Percentiles rank a stretch among this genome's conserved stretches.
Evolutionary conservation across 179 eudicot species (phyloP).

Genomic region (Heliamphora pulchella): DNA sequence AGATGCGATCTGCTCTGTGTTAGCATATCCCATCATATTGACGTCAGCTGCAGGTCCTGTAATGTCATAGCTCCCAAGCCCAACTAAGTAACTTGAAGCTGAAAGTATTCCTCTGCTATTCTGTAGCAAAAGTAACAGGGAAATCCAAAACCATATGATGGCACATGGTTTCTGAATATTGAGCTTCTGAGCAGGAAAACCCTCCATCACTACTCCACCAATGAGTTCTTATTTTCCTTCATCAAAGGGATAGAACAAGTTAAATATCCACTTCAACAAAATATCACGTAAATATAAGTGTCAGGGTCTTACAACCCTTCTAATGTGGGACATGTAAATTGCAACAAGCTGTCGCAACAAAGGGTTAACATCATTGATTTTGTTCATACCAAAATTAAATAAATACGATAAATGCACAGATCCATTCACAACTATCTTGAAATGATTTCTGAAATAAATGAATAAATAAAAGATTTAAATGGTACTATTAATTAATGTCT

Average conservation of each 20-base stretch:
- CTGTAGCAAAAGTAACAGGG: conserved; percentile 29
- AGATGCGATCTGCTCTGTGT: conserved; percentile 63
- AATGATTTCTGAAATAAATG: too few species aligned
- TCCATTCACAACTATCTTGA: not conserved
- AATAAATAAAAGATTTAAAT: too few species aligned
- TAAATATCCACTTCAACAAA: not conserved
- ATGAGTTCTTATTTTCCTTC: conserved; percentile 7
- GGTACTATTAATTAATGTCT: too few species aligned
- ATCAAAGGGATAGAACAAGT: not conserved
- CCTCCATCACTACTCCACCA: conserved; percentile 19
- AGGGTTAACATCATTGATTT: not conserved
- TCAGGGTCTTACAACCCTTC: not conserved
- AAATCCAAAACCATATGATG: conserved; percentile 22
- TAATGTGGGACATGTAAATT: not conserved
- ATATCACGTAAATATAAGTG: not conserved
- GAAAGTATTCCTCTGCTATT: conserved; percentile 32
- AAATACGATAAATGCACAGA: not conserved
- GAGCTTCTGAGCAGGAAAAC: not conserved
- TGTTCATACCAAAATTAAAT: not conserved
- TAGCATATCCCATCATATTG: conserved; percentile 99
- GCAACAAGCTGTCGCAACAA: not conserved
- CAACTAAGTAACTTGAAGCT: conserved; percentile 62
- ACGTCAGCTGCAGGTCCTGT: conserved; percentile 99
- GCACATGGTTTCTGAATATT: conserved; percentile 11
- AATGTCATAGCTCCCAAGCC: conserved; percentile 96